Evolutionary conservation across 2,329 filamentous ascomycete genomes (phyloP).

Genomic region (Colletotrichum sp.): DNA sequence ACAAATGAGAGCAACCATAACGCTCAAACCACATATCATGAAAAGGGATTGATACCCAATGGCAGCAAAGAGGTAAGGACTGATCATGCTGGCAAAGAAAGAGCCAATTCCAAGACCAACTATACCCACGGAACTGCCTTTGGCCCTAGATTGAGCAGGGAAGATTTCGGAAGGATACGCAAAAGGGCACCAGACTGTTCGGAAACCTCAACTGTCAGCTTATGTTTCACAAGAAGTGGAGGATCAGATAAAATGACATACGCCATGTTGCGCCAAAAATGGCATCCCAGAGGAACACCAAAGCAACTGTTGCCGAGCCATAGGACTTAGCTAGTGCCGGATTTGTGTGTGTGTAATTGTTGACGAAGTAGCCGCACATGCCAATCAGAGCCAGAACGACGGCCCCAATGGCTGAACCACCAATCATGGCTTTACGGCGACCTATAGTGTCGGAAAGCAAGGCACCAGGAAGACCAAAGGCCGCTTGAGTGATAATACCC

Average conservation of each 20-base stretch:
- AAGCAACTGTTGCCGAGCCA: background rate
- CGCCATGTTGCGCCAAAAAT: background rate
- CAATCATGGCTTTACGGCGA: background rate
- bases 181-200: background rate
- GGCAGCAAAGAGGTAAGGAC: background rate
- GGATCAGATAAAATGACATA: background rate
- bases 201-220: background rate
- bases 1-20: background rate
- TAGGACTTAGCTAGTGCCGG: background rate
- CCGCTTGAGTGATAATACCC: background rate
- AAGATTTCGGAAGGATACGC: background rate
- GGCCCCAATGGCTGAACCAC: background rate
- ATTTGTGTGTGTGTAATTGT: background rate
- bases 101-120: background rate
- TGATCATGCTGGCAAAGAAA: background rate
- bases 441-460: background rate
- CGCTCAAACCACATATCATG: background rate
- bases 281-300: background rate
- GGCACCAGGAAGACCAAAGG: background rate
- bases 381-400: background rate
- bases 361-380: background rate
- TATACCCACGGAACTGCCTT: background rate
- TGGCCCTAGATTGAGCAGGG: background rate
- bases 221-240: background rate
- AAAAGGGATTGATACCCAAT: background rate